Evolutionary conservation across 208 protist species (phyloP), one percentile per base, ranked within the genome.

Genomic region (Leishmania major): DNA sequence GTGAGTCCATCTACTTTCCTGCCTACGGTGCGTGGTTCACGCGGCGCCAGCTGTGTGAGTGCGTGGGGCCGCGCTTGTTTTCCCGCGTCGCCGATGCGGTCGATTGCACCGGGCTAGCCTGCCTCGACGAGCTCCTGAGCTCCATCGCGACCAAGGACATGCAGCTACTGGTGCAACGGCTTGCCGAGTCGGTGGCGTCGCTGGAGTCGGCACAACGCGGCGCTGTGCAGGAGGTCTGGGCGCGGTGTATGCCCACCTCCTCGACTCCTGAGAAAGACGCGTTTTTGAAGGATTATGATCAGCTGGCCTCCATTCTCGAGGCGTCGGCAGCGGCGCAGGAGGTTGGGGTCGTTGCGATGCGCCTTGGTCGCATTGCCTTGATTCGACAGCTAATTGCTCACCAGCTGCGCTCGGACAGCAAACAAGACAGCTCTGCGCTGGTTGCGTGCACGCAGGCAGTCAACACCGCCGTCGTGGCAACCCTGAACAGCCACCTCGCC

Each of bases 141-240:
- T 99, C 98, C 83, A 96, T 99, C 75, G 90, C 96, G 37, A 97
- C 96, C 22, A 97, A 96, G 40, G 94, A 98, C 74, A 78, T 99
- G 43, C 91, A 98, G 78, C 37, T 90, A 15, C 85, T 91, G 31
- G 70, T 95, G 55, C 74, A 81, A 31, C 75, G 75, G 3, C 86
- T 96, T 25, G 86, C 79, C 8, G 80, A 83, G 76, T 74, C 72
- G 47, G 55, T 62, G 31, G 62, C 75, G 73, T 60, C 40, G 64
- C 75, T 82, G 5, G 81, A 80, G n/a, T 59, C 78, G 4, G 31
- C 64, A 49, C 75, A 80, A 5, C 55, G 70, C 15, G 77, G 55
- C 13, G 37, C 82, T 8, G 71, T 69, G 35, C 79, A 84, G 43
- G 74, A 81, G 11, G 53, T 73, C 51, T 86, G 83, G 83, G 22